Conservation (phyloP, 148 eudicot species). For the Chenopodium quinoa region DNA sequence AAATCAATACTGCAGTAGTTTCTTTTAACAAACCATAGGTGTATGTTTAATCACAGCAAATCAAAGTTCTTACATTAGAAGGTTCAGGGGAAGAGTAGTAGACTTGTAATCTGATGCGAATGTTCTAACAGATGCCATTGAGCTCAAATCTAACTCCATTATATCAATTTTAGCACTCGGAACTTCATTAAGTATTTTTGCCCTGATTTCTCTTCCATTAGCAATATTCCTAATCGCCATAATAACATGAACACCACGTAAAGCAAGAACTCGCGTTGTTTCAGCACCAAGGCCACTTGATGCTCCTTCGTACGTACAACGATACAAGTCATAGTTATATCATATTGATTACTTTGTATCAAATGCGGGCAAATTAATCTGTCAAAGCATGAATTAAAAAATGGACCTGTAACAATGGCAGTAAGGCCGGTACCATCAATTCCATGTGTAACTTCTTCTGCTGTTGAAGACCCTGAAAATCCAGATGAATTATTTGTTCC, state of each 20-base stretch:
- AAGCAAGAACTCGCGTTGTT: constrained; percentile 81
- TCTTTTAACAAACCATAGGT: too few species aligned
- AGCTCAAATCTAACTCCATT: constrained; percentile 82
- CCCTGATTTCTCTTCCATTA: constrained; percentile 54
- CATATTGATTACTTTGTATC: too few species aligned
- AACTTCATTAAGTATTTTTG: constrained; percentile 52
- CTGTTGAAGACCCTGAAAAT: constrained; percentile 50
- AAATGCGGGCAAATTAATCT: too few species aligned
- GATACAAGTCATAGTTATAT: too few species aligned
- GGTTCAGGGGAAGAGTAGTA: constrained; percentile 52
- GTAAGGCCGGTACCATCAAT: constrained; percentile 59
- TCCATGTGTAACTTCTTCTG: constrained; percentile 62
- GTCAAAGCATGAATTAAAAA: not conserved
- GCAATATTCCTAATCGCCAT: constrained; percentile 71
- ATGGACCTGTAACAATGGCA: constrained; percentile 68
- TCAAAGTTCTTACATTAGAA: constrained; percentile 57
- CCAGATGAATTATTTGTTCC: constrained; percentile 53
- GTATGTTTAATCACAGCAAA: too few species aligned
- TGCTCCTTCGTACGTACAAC: constrained; percentile 45
- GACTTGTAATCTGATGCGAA: constrained; percentile 64
- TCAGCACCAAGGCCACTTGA: constrained; percentile 85
- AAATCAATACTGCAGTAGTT: too few species aligned
- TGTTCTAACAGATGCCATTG: constrained; percentile 61
- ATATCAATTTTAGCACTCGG: constrained; percentile 71
- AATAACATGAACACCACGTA: constrained; percentile 83